Base-by-base conservation (phyloP, 2,329 filamentous ascomycete species). In the Aspergillus sp. region DNA sequence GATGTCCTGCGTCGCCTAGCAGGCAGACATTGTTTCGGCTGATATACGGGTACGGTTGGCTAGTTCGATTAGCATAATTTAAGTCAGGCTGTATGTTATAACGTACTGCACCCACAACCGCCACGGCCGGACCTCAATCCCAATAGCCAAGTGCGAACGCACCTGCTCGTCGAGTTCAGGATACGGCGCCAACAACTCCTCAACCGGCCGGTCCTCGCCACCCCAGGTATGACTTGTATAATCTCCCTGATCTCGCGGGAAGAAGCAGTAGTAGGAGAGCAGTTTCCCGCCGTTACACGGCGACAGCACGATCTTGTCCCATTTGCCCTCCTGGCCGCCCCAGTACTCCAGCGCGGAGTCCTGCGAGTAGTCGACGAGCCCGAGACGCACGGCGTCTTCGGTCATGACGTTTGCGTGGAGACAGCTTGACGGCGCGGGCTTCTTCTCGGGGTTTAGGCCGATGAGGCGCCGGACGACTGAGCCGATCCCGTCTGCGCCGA, bases 221-320 rank as follows among this genome's bases (percentile, higher is more conserved):
- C 81, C 84, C 86, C 87, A 89, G 9, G 78, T 79, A 53, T 89
- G 85, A 44, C 75, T 82, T 3, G 79, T 77, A 67, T 85, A 89
- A 67, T 89, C 85, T 6, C 84, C 84, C 58, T 80, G 77, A 6
- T 81, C 78, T 1, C 83, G 79, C 0, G 86, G 82, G 72, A 88
- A 89, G 77, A 89, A 89, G 73, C 86, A 88, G 73, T 90, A 90
- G 74, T 87, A 90, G 0, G 85, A 88, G 3, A 89, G 77, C 3
- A 89, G 74, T 59, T 82, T 82, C 53, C 87, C 86, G 21, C 82
- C 82, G 66, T 88, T 87, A 74, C 87, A 90, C 5, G 87, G 86
- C 0, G 86, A 88, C 2, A 90, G 76, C 5, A 90, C 87, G 57
- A 90, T 89, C 78, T 90, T 90, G 71, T 89, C 84, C 79, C 78